phyloP scores from a whole-genome alignment of 805 yeast genomes.

The Priceomyces melissophilus region DNA sequence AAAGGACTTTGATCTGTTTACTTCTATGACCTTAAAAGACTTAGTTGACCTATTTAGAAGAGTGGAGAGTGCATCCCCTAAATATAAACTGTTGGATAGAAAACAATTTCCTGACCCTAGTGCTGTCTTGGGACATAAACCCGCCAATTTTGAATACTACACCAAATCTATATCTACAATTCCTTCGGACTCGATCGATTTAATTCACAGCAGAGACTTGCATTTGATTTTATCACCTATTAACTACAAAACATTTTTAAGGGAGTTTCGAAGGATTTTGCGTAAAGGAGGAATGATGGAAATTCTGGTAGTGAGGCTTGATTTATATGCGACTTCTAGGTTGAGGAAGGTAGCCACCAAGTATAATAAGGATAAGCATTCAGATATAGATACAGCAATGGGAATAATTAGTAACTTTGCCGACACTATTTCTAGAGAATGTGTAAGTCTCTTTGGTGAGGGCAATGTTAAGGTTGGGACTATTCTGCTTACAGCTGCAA shows the following conservation, averaged over 20 bases:
- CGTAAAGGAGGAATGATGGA: constrained; percentile 35
- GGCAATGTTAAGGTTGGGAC: constrained; percentile 29
- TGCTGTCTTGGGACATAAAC: constrained; percentile 19
- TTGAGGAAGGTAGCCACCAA: background rate
- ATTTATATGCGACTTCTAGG: constrained; percentile 8
- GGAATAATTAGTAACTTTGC: constrained; percentile 24
- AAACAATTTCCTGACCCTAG: constrained; percentile 15
- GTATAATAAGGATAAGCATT: background rate
- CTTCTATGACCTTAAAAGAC: constrained; percentile 12
- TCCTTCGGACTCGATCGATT: constrained; percentile 28
- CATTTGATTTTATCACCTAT: constrained; percentile 25
- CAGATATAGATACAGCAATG: background rate
- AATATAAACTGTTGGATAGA: constrained; percentile 8
- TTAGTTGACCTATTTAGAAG: constrained; percentile 17
- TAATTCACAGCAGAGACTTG: constrained; percentile 36
- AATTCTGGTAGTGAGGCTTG: constrained; percentile 22
- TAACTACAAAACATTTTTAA: constrained; percentile 23
- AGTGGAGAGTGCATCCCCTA: constrained; percentile 18
- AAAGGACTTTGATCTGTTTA: constrained; percentile 16
- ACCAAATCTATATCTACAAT: constrained; percentile 22
- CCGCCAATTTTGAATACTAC: constrained; percentile 30
- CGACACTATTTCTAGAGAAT: constrained; percentile 18
- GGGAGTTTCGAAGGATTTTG: constrained; percentile 35
- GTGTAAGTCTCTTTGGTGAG: constrained; percentile 28
- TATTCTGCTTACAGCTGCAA: constrained; percentile 24